Evolutionary conservation across 495 filamentous ascomycete species (phyloP), one percentile per base, ranked within the genome.

Genomic region (Talaromyces stipitatus): DNA sequence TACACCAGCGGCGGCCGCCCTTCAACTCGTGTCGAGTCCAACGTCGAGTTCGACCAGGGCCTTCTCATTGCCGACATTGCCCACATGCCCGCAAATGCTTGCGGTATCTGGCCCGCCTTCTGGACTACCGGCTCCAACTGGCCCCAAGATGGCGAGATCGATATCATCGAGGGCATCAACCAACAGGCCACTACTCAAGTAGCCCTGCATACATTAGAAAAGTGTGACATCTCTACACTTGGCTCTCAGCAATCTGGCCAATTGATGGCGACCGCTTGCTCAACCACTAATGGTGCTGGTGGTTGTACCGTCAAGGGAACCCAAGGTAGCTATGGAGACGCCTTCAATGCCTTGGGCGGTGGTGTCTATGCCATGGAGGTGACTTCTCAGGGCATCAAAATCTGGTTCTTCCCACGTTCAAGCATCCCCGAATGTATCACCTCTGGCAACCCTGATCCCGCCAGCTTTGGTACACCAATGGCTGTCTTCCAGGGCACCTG

Each of bases 91-190:
- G 81, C 78, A 8, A 74, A 77, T 12, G 69, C 67, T 33, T 94
- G 89, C 63, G 89, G 89, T 52, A 79, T 77, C 26, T 90, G 86
- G 87, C 87, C 87, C 18, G 82, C 87, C n/a, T 81, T 80, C 58
- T 95, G 90, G 89, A 86, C 82, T 2, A 73, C 85, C 11, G 88
- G 90, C 16, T 77, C 79, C 5, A 75, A 83, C 48, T 97, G 92
- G 92, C 92, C 91, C 0, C 66, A 70, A 10, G 76, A 80, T 32
- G 92, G 92, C 20, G 92, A 97, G 70, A 91, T 95, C 60, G 91
- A 96, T 75, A 91, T 96, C 62, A 85, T 96, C 66, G 91, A 97
- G 66, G 89, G 89, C 38, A 87, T 95, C 58, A 90, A 94, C 69
- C 62, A 73, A 30, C 77, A 85, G 50, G 69, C 75, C 0, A 72